Evolutionary conservation across 345 rosid genomes (phyloP), one percentile per base, ranked within the genome.

Genomic region (Firmiana major): DNA sequence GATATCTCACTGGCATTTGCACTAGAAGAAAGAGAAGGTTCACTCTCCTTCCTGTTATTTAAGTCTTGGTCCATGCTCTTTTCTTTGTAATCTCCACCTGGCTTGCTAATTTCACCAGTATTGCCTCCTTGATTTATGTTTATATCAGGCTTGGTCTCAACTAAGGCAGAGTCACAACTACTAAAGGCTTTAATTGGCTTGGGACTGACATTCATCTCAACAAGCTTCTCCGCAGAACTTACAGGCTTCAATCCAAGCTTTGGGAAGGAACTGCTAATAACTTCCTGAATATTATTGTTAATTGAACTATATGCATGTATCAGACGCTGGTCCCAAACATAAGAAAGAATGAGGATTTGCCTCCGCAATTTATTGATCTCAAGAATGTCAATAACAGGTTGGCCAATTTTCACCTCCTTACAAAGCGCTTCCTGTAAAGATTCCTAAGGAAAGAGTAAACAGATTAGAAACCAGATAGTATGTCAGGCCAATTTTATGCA

Each of bases 311-410:
- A 89, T 21, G 87, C 91, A 80, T 85, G 85, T 65, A 89, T 81
- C 73, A 96, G 90, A 74, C 88, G 87, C 77, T 87, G 94, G 81
- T 96, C 97, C 98, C 98, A 96, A 51, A 90, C 84, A 83, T 88
- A 92, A 40, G 97, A 91, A 80, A 84, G 89, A 78, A 89, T 86
- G 66, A 93, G 85, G 75, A 93, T 81, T 88, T 90, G 90, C 77
- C 98, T 86, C 82, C 90, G 88, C 78, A 96, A 80, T 79, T 84
- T 90, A 72, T 96, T 93, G 73, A 96, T 80, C 86, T 92, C 93
- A 69, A 96, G 94, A 79, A 96, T 90, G 81, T 96, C 97, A 81
- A 88, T 75, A 53, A 83, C 81, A 80, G 89, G 90, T 82, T 85
- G 88, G 72, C 90, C 90, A 48, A 79, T 79, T 80, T 84, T 91